Evolutionary conservation across 495 filamentous ascomycete species (phyloP).

Genomic region (Neurospora tetrasperma): DNA sequence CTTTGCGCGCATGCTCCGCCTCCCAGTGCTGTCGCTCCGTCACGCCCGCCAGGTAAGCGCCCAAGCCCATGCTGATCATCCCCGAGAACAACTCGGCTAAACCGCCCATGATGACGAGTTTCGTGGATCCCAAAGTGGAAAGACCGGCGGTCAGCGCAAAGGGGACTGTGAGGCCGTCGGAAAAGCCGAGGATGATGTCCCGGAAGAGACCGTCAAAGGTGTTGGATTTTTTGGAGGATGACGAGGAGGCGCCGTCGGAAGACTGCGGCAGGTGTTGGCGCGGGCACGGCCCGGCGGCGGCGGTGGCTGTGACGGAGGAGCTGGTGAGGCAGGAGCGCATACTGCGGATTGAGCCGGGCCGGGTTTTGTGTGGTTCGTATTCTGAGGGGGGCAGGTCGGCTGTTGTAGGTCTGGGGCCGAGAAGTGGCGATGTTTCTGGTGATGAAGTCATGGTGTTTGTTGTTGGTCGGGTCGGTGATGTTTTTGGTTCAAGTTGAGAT

Average conservation of each 20-base stretch:
- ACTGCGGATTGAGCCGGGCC: background rate
- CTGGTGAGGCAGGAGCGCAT: background rate
- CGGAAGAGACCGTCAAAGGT: slow-evolving; percentile 11
- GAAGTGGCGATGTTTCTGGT: background rate
- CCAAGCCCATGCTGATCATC: slow-evolving; percentile 52
- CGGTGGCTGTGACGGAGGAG: background rate
- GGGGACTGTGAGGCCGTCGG: slow-evolving; percentile 46
- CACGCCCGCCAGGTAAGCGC: slow-evolving; percentile 43
- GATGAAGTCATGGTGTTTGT: background rate
- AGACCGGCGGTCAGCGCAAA: slow-evolving; percentile 47
- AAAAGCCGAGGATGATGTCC: slow-evolving; percentile 43
- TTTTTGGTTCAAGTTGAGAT: background rate
- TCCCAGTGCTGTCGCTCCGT: slow-evolving; percentile 40
- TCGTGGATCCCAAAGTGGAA: slow-evolving; percentile 39
- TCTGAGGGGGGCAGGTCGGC: background rate
- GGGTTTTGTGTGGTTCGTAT: background rate
- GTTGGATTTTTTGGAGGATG: background rate
- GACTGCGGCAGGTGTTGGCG: background rate
- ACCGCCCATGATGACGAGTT: slow-evolving; percentile 50
- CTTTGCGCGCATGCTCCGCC: slow-evolving; percentile 35
- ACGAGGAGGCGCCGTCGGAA: background rate
- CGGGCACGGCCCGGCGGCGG: background rate
- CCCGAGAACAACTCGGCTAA: slow-evolving; percentile 54
- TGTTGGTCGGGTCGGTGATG: background rate
- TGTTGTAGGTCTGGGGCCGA: background rate